phyloP scores from a whole-genome alignment of 352 stramenopile species.

The Phytopythium sindhum region DNA sequence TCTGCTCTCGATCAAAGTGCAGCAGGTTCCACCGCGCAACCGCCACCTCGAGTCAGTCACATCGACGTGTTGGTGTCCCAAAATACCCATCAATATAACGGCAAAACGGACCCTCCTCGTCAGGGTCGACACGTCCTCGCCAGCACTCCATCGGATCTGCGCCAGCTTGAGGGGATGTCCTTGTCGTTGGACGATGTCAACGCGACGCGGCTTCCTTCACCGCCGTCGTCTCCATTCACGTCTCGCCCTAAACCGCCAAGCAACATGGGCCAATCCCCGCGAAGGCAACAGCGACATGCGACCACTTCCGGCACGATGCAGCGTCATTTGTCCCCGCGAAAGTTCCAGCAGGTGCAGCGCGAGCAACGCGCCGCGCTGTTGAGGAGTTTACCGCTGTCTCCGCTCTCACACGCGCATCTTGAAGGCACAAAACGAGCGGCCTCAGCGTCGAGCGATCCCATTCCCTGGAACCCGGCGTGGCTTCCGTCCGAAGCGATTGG shows the following conservation, averaged over 20 bases:
- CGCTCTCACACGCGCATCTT: slow-evolving; percentile 8
- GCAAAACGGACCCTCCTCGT: not conserved
- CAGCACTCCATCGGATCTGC: not conserved
- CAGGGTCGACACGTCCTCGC: not conserved
- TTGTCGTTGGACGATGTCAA: not conserved
- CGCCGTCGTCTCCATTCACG: not conserved
- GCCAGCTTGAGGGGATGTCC: not conserved
- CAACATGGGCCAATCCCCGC: not conserved
- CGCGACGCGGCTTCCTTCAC: not conserved
- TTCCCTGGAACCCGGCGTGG: slow-evolving; percentile 37
- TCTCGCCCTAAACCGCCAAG: not conserved
- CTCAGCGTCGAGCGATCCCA: slow-evolving; percentile 3
- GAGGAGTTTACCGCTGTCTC: slow-evolving; percentile 26
- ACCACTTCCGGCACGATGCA: not conserved
- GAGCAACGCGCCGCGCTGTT: slow-evolving; percentile 27
- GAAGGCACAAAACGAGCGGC: too few relatives aligned
- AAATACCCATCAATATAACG: not conserved
- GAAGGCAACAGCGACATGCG: not conserved
- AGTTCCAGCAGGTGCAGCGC: slow-evolving; percentile 39
- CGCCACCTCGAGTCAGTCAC: not conserved
- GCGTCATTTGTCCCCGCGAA: slow-evolving; percentile 39
- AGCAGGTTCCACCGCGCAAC: not conserved
- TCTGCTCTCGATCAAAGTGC: not conserved
- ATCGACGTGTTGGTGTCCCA: not conserved
- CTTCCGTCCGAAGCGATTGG: slow-evolving; percentile 7